Base-by-base conservation (phyloP, 2,329 filamentous ascomycete species). In the Colletotrichum somersetense region DNA sequence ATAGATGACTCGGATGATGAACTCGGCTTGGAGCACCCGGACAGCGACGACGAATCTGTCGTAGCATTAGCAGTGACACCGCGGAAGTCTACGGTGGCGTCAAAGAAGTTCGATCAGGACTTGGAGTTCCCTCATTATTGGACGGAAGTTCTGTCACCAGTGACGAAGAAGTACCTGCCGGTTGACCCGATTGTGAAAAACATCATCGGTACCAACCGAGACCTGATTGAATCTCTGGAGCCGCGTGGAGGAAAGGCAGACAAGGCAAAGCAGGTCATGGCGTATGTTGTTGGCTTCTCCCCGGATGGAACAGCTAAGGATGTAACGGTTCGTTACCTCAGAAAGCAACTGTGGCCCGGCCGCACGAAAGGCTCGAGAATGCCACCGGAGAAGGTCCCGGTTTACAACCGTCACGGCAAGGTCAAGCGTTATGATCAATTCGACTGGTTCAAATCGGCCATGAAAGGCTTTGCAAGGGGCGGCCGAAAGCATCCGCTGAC, bases 291-390 rank as follows among this genome's bases (percentile, higher is more conserved):
- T 26, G 95, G 92, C 0, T 94, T 93, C 81, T 94, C 93, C 0
- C 83, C 89, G 3, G 95, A 98, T 78, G 94, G 93, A 2, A 95
- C 94, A 0, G 95, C 94, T 16, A 98, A 98, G 79, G 96, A 99
- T 79, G 93, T 99, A 20, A 99, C 96, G 0, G 91, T 96, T 14
- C 89, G 96, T 38, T 99, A 99, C 80, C 84, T 99, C 10, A 95
- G 92, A 77, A 90, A 92, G 30, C 93, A 93, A 69, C 88, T 92
- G 65, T 91, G 95, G 79, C 96, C 96, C 0, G 96, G 96, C 5
- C 93, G 95, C 75, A 97, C 96, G 0, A 98, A 97, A 79, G 94
- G 95, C 5, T 88, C 91, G 74, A 89, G 96, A 8, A 88, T 97
- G 79, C 89, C 92, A 0, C 79, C 91, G 2, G 94, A 97, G 76